These are phyloP conservation scores for Lachancea sp. DNA, from an alignment of 805 yeast genomes.

Conservation along the genomic window DNA sequence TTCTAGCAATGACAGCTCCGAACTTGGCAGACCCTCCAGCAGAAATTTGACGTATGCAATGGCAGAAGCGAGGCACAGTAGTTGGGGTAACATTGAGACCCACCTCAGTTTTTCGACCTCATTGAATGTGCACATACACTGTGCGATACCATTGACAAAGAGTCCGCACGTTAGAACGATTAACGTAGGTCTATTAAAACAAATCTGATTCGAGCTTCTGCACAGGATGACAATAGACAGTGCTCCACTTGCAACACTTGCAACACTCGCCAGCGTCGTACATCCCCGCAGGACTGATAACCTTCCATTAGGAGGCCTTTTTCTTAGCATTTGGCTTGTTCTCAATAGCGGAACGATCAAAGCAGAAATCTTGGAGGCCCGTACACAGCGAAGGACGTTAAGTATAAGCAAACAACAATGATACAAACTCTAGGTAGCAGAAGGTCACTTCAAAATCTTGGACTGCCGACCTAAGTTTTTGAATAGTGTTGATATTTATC, in stretches of 20 bases:
- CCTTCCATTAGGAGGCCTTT: background rate
- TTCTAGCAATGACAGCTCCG: background rate
- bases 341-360: background rate
- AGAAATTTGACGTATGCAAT: background rate
- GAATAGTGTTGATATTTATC: slow-evolving; percentile 1
- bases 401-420: background rate
- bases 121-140: background rate
- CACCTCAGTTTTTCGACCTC: background rate
- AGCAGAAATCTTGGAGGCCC: too few relatives aligned
- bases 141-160: background rate
- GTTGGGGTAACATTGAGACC: background rate
- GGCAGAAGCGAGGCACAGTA: background rate
- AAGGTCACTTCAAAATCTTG: background rate
- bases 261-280: background rate
- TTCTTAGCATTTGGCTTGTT: background rate
- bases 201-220: background rate
- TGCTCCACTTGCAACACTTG: slow-evolving; percentile 8
- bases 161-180: slow-evolving; percentile 4
- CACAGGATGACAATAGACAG: slow-evolving; percentile 8
- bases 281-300: background rate
- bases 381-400: background rate
- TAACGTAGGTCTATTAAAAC: slow-evolving; percentile 3
- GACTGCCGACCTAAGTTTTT: background rate
- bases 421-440: background rate
- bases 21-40: background rate